phyloP scores from a whole-genome alignment of 768 basidiomycete genomes.

The Collybiopsis confluens region DNA sequence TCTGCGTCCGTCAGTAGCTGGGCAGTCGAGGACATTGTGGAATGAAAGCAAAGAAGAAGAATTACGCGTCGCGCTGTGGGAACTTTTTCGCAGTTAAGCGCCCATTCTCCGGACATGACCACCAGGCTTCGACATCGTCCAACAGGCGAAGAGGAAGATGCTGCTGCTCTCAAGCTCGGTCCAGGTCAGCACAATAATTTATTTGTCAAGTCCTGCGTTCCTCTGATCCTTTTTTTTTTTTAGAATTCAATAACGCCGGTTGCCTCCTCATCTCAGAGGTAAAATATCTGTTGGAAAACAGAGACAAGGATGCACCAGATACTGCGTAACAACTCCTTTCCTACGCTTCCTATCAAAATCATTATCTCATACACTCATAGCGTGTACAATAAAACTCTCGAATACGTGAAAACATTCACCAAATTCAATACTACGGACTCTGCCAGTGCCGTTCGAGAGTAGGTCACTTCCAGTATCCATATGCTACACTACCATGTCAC shows the following conservation, averaged over 20 bases:
- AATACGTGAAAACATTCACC: constrained; percentile 88
- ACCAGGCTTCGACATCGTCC: constrained; percentile 64
- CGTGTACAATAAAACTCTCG: constrained; percentile 89
- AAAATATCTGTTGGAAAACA: constrained; percentile 82
- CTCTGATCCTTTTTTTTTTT: neutral
- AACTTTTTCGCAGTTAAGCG: neutral
- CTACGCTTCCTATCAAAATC: neutral
- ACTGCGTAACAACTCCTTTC: constrained; percentile 70
- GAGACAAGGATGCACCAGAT: constrained; percentile 84
- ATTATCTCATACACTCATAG: constrained; percentile 30
- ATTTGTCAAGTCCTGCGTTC: neutral
- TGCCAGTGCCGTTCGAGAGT: constrained; percentile 86
- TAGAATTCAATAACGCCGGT: constrained; percentile 90
- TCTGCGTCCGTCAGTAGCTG: constrained; percentile 11
- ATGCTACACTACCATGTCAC: neutral
- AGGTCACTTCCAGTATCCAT: constrained; percentile 24
- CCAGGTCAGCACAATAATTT: constrained; percentile 40
- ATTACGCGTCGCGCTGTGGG: constrained; percentile 10
- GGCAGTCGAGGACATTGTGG: constrained; percentile 9
- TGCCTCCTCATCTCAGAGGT: constrained; percentile 90
- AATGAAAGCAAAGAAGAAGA: neutral
- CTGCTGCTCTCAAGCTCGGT: constrained; percentile 78
- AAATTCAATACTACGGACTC: constrained; percentile 86
- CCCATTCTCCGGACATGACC: constrained; percentile 45
- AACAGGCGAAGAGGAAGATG: constrained; percentile 78